Conservation (phyloP, 352 stramenopile species). For the Globisporangium polare region DNA sequence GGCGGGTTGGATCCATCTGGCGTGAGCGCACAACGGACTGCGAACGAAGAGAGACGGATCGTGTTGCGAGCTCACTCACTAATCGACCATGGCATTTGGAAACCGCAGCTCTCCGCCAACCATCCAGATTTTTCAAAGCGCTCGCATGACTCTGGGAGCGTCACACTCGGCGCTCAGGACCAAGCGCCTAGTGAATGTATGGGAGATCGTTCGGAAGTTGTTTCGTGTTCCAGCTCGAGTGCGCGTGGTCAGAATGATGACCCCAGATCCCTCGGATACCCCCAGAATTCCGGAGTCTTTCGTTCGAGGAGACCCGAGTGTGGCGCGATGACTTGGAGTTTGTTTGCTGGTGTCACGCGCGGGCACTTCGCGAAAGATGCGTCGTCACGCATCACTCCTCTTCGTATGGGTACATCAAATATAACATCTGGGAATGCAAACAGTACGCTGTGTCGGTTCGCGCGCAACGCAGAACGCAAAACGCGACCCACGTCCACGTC, state of each 20-base stretch:
- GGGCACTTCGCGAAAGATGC: too few species aligned
- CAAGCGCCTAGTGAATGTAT: too few species aligned
- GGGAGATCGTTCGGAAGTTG: too few species aligned
- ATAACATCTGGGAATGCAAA: not conserved
- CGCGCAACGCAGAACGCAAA: too few species aligned
- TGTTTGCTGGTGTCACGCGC: too few species aligned
- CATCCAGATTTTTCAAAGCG: not conserved
- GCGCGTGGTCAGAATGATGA: too few species aligned
- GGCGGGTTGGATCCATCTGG: not conserved
- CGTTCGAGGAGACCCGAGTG: too few species aligned
- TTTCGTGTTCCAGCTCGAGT: too few species aligned
- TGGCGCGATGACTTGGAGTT: too few species aligned
- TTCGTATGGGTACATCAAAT: not conserved
- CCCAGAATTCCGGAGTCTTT: too few species aligned
- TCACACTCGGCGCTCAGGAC: not conserved
- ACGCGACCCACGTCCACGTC: too few species aligned
- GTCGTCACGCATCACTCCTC: not conserved
- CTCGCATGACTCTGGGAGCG: not conserved
- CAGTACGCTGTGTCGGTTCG: slow-evolving; percentile 1
- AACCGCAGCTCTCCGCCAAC: not conserved
- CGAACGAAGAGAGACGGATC: not conserved
- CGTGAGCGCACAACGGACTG: not conserved
- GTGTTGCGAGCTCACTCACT: not conserved
- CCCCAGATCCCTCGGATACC: too few species aligned
- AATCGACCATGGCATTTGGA: not conserved